Evolutionary conservation across 371 early-diverging fungal genomes (phyloP), one percentile per base, ranked within the genome.

Genomic region (Zychaea mexicana): DNA sequence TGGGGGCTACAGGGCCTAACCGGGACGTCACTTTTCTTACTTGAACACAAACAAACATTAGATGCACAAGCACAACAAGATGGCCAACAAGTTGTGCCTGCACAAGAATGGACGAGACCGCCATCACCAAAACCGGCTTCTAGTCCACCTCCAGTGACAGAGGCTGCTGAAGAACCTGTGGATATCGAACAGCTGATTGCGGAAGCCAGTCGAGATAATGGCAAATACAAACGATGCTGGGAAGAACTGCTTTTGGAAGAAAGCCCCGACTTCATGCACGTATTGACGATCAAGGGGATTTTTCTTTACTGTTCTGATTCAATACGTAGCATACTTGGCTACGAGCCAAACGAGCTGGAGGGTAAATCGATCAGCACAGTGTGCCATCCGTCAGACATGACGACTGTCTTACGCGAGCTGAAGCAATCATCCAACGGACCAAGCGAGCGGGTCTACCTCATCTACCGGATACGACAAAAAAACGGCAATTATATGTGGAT

Each of bases 371-470:
- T 85, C 36, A 67, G 71, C 9, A 69, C 71, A 7, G 54, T 83
- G 53, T 83, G 87, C 52, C 90, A 90, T 65, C 85, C 87, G 2
- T 83, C 85, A 13, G 90, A 90, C 62, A 68, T 85, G 26, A 80
- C 85, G 7, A 70, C 83, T 4, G 86, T 85, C 2, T 82, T 88
- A 77, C 76, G 89, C 3, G 88, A 90, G 68, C 58, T 90, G 15
- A 83, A 83, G 55, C 78, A 79, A 39, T 68, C 79, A 0, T 74
- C 77, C 17, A 66, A 55, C 28, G 68, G 59, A 19, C 49, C 79
- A 21, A 71, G 71, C 4, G 75, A 74, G 10, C 59, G 69, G 8
- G 77, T 90, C 54, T 79, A 84, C 52, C 64, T 87, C 15, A 73
- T 88, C 12, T 88, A 85, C 58, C 83, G 90, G 21, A 78, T 85